A percentile compares a stretch with the other conserved stretches of the same genome.
Conservation (phyloP, 2,329 filamentous ascomycete species). For the Myriosclerotinia scirpicola region DNA sequence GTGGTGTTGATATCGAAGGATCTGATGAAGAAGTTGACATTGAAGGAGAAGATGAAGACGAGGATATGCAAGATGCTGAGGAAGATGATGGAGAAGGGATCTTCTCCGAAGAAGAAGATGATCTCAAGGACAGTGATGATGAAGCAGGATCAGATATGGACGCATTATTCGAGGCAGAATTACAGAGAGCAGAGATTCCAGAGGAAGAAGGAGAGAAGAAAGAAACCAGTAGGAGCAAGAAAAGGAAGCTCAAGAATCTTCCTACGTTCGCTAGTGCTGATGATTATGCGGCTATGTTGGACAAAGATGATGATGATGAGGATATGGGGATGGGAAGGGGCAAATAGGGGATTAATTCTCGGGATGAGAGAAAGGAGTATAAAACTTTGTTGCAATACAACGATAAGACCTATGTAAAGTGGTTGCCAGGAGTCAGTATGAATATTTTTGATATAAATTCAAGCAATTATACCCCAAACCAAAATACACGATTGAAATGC, state of each 20-base stretch:
- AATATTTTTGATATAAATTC: not conserved
- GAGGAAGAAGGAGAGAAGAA: slow-evolving; percentile 39
- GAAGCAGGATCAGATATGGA: slow-evolving; percentile 55
- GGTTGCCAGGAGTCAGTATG: not conserved
- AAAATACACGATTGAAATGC: not conserved
- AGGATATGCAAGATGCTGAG: slow-evolving; percentile 22
- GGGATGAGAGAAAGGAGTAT: not conserved
- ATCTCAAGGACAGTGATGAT: slow-evolving; percentile 47
- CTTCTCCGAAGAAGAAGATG: slow-evolving; percentile 43
- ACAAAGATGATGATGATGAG: slow-evolving; percentile 60
- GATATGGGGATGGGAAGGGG: slow-evolving; percentile 28
- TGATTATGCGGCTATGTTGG: slow-evolving; percentile 86
- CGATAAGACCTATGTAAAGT: not conserved
- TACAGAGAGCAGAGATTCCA: slow-evolving; percentile 42
- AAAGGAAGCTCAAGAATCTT: slow-evolving; percentile 81
- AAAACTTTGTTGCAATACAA: not conserved
- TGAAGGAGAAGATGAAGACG: slow-evolving; percentile 34
- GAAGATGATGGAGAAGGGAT: slow-evolving; percentile 36
- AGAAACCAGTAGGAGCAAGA: slow-evolving; percentile 57
- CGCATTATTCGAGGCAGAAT: slow-evolving; percentile 42
- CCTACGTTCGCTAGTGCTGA: slow-evolving; percentile 92
- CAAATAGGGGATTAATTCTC: slow-evolving; percentile 1
- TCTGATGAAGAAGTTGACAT: slow-evolving; percentile 43
- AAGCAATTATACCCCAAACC: slow-evolving; percentile 7
- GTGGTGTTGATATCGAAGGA: slow-evolving; percentile 48